Evolutionary conservation across 495 filamentous ascomycete genomes (phyloP).

Genomic region (Aspergillus affinis): DNA sequence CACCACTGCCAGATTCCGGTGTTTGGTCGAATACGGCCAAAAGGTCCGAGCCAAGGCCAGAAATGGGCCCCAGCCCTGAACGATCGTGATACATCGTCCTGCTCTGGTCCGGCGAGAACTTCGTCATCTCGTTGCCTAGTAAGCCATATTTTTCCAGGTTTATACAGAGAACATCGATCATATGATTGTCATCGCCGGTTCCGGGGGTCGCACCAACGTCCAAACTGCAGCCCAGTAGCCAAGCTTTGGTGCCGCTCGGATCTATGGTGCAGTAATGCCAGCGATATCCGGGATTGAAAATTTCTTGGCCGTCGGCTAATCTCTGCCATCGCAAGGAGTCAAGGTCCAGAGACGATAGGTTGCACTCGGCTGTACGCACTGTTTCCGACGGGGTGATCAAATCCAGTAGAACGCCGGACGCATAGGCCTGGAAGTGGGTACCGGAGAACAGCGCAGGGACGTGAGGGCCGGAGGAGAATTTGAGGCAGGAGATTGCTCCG

Average conservation of each 20-base stretch:
- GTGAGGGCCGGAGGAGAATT: constrained; percentile 84
- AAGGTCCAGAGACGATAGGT: constrained; percentile 82
- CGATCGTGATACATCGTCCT: constrained; percentile 53
- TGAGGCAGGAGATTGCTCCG: constrained; percentile 83
- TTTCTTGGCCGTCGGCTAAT: constrained; percentile 86
- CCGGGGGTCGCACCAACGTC: constrained; percentile 56
- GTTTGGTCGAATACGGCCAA: constrained; percentile 79
- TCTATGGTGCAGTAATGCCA: constrained; percentile 98
- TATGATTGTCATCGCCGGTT: constrained; percentile 73
- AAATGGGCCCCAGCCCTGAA: constrained; percentile 43
- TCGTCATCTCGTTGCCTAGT: constrained; percentile 71
- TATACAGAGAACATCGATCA: constrained; percentile 90
- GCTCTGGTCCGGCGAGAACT: constrained; percentile 58
- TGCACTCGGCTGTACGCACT: constrained; percentile 80
- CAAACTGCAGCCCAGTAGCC: constrained; percentile 88
- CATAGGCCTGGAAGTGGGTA: constrained; percentile 91
- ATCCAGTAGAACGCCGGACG: constrained; percentile 87
- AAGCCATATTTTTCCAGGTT: constrained; percentile 85
- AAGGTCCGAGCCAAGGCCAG: constrained; percentile 77
- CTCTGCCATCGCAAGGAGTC: constrained; percentile 88
- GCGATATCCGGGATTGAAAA: constrained; percentile 81
- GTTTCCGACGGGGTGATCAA: constrained; percentile 90
- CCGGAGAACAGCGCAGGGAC: constrained; percentile 86
- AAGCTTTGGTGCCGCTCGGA: constrained; percentile 89
- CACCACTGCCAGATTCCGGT: constrained; percentile 74